Evolutionary conservation across 1,284 basidiomycete genomes (phyloP).

Genomic region (Papiliotrema terrestris): DNA sequence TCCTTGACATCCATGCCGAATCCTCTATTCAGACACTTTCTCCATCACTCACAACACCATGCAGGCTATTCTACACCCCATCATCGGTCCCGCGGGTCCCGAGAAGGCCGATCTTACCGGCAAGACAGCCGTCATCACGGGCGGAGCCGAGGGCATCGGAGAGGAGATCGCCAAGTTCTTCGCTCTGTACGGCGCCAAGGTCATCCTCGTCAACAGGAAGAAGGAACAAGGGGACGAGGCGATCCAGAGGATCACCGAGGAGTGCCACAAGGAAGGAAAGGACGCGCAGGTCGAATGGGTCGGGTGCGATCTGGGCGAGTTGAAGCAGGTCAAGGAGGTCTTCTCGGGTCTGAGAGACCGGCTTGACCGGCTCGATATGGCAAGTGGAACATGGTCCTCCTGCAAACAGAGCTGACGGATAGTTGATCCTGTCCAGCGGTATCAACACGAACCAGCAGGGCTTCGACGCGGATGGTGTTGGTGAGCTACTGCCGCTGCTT

Average conservation of each 20-base stretch:
- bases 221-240: slow-evolving; percentile 51
- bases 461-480: slow-evolving; percentile 48
- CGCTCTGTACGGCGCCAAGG: slow-evolving; percentile 40
- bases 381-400: slow-evolving; percentile 9
- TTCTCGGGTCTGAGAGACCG: slow-evolving; percentile 43
- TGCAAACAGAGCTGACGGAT: background rate
- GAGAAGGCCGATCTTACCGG: slow-evolving; percentile 37
- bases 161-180: slow-evolving; percentile 47
- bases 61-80: slow-evolving; percentile 33
- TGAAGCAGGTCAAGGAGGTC: slow-evolving; percentile 49
- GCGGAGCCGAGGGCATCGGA: slow-evolving; percentile 51
- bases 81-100: slow-evolving; percentile 37
- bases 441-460: slow-evolving; percentile 52
- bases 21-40: background rate
- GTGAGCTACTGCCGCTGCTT: slow-evolving; percentile 46
- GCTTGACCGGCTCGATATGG: slow-evolving; percentile 51
- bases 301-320: slow-evolving; percentile 50
- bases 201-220: slow-evolving; percentile 50
- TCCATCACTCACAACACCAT: slow-evolving; percentile 9
- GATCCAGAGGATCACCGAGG: slow-evolving; percentile 46
- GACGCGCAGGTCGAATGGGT: slow-evolving; percentile 48
- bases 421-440: slow-evolving; percentile 51
- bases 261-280: slow-evolving; percentile 25
- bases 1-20: too few relatives aligned
- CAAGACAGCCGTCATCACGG: slow-evolving; percentile 52